phyloP scores from a whole-genome alignment of 495 filamentous ascomycete genomes.

The Penicillium cataractarum region DNA sequence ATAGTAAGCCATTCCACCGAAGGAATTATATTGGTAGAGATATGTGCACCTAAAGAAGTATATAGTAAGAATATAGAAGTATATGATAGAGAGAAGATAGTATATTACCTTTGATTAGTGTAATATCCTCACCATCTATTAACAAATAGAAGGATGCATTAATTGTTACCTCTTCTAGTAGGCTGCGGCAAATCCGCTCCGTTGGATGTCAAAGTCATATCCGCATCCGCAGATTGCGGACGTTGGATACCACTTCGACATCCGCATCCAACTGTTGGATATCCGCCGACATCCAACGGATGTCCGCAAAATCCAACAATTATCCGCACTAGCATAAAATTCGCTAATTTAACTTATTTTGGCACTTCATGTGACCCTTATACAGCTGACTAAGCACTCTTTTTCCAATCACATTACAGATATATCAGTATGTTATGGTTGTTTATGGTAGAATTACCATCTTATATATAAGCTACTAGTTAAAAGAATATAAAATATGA shows the following conservation, averaged over 20 bases:
- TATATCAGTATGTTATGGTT: neutral
- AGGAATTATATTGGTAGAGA: no score
- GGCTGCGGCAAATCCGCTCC: slow-evolving; percentile 2
- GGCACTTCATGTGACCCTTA: neutral
- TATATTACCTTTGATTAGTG: no score
- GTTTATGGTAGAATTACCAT: neutral
- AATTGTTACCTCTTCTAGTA: no score
- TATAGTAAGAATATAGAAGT: no score
- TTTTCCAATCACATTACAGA: neutral
- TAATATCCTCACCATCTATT: no score
- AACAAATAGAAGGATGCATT: no score
- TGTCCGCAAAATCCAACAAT: neutral
- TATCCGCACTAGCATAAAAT: neutral
- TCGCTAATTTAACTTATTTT: neutral
- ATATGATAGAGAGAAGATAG: no score
- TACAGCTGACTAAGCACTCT: neutral
- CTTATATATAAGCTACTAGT: neutral
- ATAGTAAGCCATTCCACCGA: no score
- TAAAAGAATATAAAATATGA: neutral
- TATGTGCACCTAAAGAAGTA: no score
- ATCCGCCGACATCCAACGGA: neutral
- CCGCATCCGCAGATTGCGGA: neutral
- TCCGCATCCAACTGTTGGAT: neutral
- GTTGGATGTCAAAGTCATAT: no score
- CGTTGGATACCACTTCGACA: neutral